Evolutionary conservation across 306 rosid genomes (phyloP).

Genomic region (Prunus armeniaca): DNA sequence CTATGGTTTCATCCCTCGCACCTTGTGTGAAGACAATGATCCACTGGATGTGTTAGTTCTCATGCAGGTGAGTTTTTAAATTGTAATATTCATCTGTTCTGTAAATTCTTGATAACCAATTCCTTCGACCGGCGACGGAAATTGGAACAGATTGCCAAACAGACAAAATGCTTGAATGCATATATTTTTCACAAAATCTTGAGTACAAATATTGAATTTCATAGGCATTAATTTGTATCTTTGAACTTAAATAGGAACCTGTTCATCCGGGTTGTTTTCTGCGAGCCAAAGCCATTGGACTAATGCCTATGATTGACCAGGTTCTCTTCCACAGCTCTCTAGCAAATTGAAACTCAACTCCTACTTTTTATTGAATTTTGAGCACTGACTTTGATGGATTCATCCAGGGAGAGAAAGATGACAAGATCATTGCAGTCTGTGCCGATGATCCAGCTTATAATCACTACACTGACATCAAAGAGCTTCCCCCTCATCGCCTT

Average conservation of each 20-base stretch:
- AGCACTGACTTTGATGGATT: not conserved
- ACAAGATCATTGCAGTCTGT: slow-evolving; percentile 90
- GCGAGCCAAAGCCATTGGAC: slow-evolving; percentile 74
- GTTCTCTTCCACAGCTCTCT: slow-evolving; percentile 27
- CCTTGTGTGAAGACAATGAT: slow-evolving; percentile 96
- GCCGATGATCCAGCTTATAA: slow-evolving; percentile 94
- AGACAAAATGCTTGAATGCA: not conserved
- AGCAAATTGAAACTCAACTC: slow-evolving; percentile 4
- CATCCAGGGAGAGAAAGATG: slow-evolving; percentile 87
- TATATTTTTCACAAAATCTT: too few relatives aligned
- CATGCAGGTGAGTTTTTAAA: slow-evolving; percentile 65
- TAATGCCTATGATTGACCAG: slow-evolving; percentile 91
- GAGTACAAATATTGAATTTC: not conserved
- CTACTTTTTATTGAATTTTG: slow-evolving; percentile 3
- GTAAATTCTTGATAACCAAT: not conserved
- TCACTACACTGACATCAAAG: slow-evolving; percentile 66
- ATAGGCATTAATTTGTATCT: slow-evolving; percentile 9
- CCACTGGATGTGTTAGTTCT: slow-evolving; percentile 89
- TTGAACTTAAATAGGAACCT: slow-evolving; percentile 55
- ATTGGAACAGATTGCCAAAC: not conserved
- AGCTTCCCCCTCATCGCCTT: slow-evolving; percentile 91
- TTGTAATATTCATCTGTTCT: not conserved
- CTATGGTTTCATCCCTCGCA: slow-evolving; percentile 92
- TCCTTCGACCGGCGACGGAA: not conserved
- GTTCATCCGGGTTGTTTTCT: slow-evolving; percentile 77